Evolutionary conservation across 2,329 filamentous ascomycete species (phyloP).

Genomic region (Arthrobotrys iridis): DNA sequence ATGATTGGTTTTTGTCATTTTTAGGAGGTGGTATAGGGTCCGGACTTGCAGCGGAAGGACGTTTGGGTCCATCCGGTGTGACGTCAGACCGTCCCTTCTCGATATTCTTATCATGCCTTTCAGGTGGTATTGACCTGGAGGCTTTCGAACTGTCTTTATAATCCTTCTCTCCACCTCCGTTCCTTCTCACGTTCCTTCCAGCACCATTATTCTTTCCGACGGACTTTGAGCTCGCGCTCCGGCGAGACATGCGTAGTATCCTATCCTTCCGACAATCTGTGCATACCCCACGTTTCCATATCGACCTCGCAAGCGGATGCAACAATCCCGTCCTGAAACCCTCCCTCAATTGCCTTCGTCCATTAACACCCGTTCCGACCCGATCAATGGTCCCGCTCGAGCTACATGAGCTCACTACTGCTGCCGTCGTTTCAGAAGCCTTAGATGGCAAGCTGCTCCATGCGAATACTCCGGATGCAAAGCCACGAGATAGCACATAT

Average conservation of each 20-base stretch:
- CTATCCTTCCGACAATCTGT: constrained; percentile 53
- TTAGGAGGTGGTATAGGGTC: constrained; percentile 33
- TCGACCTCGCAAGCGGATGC: constrained; percentile 41
- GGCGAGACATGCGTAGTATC: constrained; percentile 41
- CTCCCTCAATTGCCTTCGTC: constrained; percentile 42
- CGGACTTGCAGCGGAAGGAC: neutral
- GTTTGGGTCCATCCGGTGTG: constrained; percentile 56
- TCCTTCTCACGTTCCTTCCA: constrained; percentile 9
- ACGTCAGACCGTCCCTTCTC: constrained; percentile 55
- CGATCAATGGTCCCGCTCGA: constrained; percentile 44
- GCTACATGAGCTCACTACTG: constrained; percentile 54
- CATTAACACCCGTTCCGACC: constrained; percentile 50
- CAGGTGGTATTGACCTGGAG: constrained; percentile 8
- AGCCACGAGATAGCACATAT: constrained; percentile 57
- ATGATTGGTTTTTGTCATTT: constrained; percentile 20
- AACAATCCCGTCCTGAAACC: constrained; percentile 31
- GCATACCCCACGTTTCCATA: constrained; percentile 48
- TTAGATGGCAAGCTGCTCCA: constrained; percentile 56
- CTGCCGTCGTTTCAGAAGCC: constrained; percentile 56
- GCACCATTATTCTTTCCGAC: constrained; percentile 21
- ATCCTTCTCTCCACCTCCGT: constrained; percentile 6
- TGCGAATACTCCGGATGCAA: constrained; percentile 57
- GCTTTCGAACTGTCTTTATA: constrained; percentile 26
- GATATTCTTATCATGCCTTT: constrained; percentile 39
- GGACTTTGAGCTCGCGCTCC: constrained; percentile 47